These are phyloP conservation scores for Prunella vulgaris DNA, from an alignment of 257 asterid genomes.

Conservation along the genomic window DNA sequence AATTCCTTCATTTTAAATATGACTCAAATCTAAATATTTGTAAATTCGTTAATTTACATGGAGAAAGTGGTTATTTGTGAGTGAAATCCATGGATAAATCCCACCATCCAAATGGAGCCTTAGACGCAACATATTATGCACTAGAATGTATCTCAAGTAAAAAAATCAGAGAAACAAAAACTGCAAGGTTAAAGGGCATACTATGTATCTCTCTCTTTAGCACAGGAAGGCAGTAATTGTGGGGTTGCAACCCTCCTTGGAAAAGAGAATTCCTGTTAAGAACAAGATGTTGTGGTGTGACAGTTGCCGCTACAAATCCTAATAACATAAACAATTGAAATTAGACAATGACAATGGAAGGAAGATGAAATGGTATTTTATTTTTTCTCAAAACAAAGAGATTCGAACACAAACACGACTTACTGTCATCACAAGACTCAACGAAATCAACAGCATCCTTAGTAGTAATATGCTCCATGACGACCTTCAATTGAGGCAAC, in stretches of 20 bases:
- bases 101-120: too few species aligned
- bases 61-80: too few species aligned
- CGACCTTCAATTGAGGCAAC: conserved; percentile 74
- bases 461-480: conserved; percentile 96
- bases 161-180: background rate
- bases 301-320: conserved; percentile 95
- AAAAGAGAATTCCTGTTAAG: conserved; percentile 89
- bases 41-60: too few species aligned
- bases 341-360: background rate
- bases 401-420: too few species aligned
- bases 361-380: background rate
- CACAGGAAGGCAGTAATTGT: conserved; percentile 88
- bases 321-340: conserved; percentile 2
- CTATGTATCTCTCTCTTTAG: conserved; percentile 89
- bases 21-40: too few species aligned
- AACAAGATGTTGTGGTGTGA: conserved; percentile 94
- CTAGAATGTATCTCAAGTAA: background rate
- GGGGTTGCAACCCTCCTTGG: conserved; percentile 94
- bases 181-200: conserved; percentile 28
- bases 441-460: conserved; percentile 81
- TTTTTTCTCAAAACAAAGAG: background rate
- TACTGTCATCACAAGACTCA: conserved; percentile 74
- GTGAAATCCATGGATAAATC: too few species aligned
- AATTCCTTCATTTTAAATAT: too few species aligned
- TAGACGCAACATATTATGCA: too few species aligned